Percentiles rank a stretch among this genome's conserved stretches.
Evolutionary conservation across 1,284 basidiomycete species (phyloP).

Genomic region (Tilletiopsis washingtonensis): DNA sequence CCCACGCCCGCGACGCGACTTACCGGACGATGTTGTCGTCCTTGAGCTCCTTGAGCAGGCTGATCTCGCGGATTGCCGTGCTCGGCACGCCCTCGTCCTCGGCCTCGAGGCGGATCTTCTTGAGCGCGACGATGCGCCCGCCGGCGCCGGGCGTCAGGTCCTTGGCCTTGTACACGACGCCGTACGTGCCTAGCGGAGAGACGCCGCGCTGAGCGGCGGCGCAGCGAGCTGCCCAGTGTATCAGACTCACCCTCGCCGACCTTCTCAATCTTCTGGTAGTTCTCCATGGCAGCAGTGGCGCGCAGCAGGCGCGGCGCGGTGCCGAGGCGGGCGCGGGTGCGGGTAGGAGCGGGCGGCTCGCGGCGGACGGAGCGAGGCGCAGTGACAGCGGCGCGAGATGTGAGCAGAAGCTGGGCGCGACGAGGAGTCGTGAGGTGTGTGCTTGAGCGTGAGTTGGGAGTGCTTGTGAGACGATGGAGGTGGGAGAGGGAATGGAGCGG

Average conservation of each 20-base stretch:
- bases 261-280: constrained; percentile 69
- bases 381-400: no score
- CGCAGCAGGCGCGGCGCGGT: no score
- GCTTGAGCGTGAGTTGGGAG: no score
- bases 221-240: not conserved
- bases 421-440: no score
- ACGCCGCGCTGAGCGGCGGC: not conserved
- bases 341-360: no score
- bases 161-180: constrained; percentile 71
- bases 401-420: no score
- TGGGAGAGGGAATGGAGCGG: no score
- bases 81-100: constrained; percentile 97
- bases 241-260: constrained; percentile 44
- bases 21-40: constrained; percentile 81
- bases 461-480: no score
- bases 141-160: constrained; percentile 61
- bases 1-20: constrained; percentile 6
- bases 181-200: constrained; percentile 72
- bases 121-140: constrained; percentile 51
- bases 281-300: no score
- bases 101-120: constrained; percentile 96
- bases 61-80: constrained; percentile 96
- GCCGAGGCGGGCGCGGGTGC: no score
- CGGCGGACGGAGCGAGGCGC: no score
- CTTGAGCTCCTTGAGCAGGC: constrained; percentile 88